Evolutionary conservation across 2,329 filamentous ascomycete genomes (phyloP), one percentile per base, ranked within the genome.

Genomic region (Claviceps spartinae): DNA sequence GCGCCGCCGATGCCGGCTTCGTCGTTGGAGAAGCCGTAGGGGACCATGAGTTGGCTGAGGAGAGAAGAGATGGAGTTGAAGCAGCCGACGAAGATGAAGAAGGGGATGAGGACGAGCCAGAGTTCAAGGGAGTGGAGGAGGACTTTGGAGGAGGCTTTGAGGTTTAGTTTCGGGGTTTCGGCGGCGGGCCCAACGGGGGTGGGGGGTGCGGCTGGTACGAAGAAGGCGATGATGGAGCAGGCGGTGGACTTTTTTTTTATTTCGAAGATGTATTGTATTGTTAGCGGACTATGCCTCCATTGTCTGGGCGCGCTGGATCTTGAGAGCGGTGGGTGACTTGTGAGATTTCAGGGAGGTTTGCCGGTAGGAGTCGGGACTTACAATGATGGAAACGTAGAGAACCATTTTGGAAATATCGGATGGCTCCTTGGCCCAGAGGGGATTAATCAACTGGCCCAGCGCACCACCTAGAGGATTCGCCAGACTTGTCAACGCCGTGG

Each of bases 11-110:
- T 90, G 37, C 93, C 93, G 22, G 91, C 87, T 52, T 95, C 77
- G 57, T 85, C 84, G 65, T 95, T 85, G 54, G 72, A 78, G 76
- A 88, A 95, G 61, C 81, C 86, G 69, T 96, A 91, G 0, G 93
- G 93, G 41, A 79, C 73, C 57, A 97, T 78, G 64, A 97, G 87
- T 64, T 96, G 91, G 71, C 91, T 95, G 9, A 97, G 76, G 1
- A 97, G 79, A 1, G 86, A 86, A 48, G 89, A 94, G 58, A 90
- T 74, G 58, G 85, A 85, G 75, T 97, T 97, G 81, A 98, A 98
- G 71, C 93, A 84, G 60, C 86, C 89, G 55, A 95, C 87, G 67
- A 89, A 95, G 60, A 90, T 69, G 57, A 79, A 71, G 69, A 91
- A 97, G n/a, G 90, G 84, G 54, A 90, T 61, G 55, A 90, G 72